Evolutionary conservation across 225 moss, liverwort and hornwort genomes (phyloP).

Genomic region (Bryum argenteum): DNA sequence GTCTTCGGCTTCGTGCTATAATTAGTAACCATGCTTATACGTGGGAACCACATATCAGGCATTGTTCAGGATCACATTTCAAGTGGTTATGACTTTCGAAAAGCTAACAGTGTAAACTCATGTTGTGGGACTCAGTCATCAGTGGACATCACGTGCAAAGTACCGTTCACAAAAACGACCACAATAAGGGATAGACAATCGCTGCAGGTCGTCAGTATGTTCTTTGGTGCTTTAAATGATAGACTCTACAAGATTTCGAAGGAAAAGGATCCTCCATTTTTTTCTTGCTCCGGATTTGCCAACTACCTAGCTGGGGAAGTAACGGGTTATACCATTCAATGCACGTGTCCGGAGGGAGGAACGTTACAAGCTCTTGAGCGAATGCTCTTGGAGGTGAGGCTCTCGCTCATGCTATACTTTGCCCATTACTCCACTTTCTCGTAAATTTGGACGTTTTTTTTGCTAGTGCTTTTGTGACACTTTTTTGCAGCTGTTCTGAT

Average conservation of each 20-base stretch:
- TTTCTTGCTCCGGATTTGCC: slow-evolving; percentile 54
- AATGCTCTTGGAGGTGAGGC: slow-evolving; percentile 67
- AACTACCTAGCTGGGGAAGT: slow-evolving; percentile 33
- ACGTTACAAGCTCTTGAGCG: slow-evolving; percentile 70
- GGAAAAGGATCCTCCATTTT: slow-evolving; percentile 73
- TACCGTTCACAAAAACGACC: slow-evolving; percentile 43
- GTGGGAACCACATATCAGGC: background rate
- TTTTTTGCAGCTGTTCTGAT: background rate
- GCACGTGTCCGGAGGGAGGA: slow-evolving; percentile 67
- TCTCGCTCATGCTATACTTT: background rate
- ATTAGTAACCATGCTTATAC: background rate
- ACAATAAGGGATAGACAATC: slow-evolving; percentile 54
- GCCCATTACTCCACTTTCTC: background rate
- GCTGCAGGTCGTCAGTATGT: slow-evolving; percentile 51
- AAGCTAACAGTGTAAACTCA: slow-evolving; percentile 15
- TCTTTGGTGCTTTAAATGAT: slow-evolving; percentile 62
- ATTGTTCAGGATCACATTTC: background rate
- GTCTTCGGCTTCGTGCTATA: background rate
- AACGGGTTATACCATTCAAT: slow-evolving; percentile 43
- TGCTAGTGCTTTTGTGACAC: background rate
- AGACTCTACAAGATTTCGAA: slow-evolving; percentile 69
- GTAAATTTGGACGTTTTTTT: background rate
- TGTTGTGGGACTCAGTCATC: slow-evolving; percentile 53
- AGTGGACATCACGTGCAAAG: slow-evolving; percentile 71
- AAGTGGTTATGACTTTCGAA: background rate